Evolutionary conservation across 352 stramenopile species (phyloP), one percentile per base, ranked within the genome.

Genomic region (Phytophthora europaea): DNA sequence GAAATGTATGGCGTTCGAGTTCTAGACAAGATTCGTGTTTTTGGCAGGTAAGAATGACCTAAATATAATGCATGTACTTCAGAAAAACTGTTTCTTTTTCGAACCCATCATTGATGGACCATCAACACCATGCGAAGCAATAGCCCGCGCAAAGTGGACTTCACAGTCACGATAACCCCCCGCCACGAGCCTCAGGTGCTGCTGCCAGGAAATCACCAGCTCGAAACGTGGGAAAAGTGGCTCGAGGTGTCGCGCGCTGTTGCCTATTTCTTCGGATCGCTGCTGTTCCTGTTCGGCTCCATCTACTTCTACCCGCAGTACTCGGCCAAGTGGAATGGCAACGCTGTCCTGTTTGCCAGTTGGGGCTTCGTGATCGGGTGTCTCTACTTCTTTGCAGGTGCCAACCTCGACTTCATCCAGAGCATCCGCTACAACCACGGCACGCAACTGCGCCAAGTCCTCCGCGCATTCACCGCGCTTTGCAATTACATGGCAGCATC

Each of bases 91-190:
- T n/a, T n/a, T n/a, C n/a, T n/a, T n/a, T n/a, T n/a, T n/a, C n/a
- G n/a, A n/a, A n/a, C n/a, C n/a, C n/a, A n/a, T n/a, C n/a, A n/a
- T n/a, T n/a, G n/a, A n/a, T n/a, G n/a, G n/a, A 28, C 26, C 26
- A 28, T 28, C 26, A 28, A 28, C 26, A 54, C 57, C 48, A 55
- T 55, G 48, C 48, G 18, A 55, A 22, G 48, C 20, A 4, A 18
- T 13, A 55, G 7, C 20, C 50, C 50, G 20, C 50, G 22, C n/a
- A 55, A 55, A 9, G 16, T 23, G 50, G 20, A 55, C 50, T 55
- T 31, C 50, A 89, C 43, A 16, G 43, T 51, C 43, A 20, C n/a
- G n/a, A 51, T 26, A 12, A n/a, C 18, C 43, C 43, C 16, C 7
- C 18, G 10, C 43, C 45, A 26, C 3, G 6, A 51, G 5, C 45